Base-by-base conservation (phyloP, 2,329 filamentous ascomycete genomes). In the Trichophyton verrucosum region DNA sequence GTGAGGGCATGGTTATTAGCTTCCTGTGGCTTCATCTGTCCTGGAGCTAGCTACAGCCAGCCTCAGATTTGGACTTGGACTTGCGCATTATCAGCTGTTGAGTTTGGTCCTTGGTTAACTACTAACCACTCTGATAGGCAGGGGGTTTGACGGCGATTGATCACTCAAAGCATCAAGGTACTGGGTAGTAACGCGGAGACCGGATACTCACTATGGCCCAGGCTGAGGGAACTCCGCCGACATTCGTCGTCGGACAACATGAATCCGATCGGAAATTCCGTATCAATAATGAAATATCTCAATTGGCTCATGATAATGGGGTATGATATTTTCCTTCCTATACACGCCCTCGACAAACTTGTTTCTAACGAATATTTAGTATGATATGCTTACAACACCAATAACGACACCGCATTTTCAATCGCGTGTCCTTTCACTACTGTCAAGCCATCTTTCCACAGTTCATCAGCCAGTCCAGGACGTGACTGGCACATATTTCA, bases 301-400 rank as follows among this genome's bases (percentile, higher is more conserved):
- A 76, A 58, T 74, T 78, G 65, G 82, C 82, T 3, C 81, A 84
- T 64, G 81, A 83, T 61, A 76, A 78, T 66, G 80, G 80, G 70
- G 80, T 82, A 70, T 64, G 73, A 59, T 60, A 63, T 62, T 51
- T 38, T 63, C 53, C n/a, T 40, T 44, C 44, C 40, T 44, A n/a
- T 57, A 27, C 11, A 57, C 24, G 15, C 53, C 17, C 46, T 36
- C 40, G 33, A 62, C 2, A 30, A 8, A 7, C 55, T 57, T 58
- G 60, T 68, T 56, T 67, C 61, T 27, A 24, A 47, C 13, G 7
- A 9, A 46, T 27, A 59, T 63, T n/a, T 67, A 84, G 81, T 86
- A 86, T 78, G 83, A 86, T 68, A 80, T 86, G 78, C 73, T 86
- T 63, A 85, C 83, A 1, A 79, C 78, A 24, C 81, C 82, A 7